phyloP scores from a whole-genome alignment of 495 filamentous ascomycete species.

The Daldinia vernicosa region DNA sequence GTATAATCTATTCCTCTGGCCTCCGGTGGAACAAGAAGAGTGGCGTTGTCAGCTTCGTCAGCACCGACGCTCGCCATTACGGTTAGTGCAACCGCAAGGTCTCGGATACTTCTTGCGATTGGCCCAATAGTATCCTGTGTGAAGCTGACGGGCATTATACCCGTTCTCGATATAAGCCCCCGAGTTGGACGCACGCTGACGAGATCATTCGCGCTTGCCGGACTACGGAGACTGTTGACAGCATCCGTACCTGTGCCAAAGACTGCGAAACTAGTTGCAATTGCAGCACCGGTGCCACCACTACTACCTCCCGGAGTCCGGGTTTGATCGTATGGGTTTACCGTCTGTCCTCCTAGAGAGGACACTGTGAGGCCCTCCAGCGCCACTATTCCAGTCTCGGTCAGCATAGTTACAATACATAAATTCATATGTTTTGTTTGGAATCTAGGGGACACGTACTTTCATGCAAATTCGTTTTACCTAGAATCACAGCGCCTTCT shows the following conservation, averaged over 20 bases:
- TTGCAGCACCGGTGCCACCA: constrained; percentile 67
- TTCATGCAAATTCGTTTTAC: constrained; percentile 72
- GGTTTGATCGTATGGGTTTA: constrained; percentile 69
- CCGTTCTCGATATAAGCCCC: constrained; percentile 61
- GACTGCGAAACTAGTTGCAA: constrained; percentile 66
- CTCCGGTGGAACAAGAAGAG: constrained; percentile 49
- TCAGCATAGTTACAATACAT: constrained; percentile 1
- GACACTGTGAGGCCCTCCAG: constrained; percentile 69
- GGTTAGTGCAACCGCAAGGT: constrained; percentile 63
- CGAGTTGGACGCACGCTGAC: constrained; percentile 68
- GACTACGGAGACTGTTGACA: constrained; percentile 68
- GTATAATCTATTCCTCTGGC: constrained; percentile 54
- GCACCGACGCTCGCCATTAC: constrained; percentile 64
- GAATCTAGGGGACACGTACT: constrained; percentile 9
- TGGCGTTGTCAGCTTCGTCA: constrained; percentile 57
- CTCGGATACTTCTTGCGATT: constrained; percentile 63
- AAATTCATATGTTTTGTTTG: no score
- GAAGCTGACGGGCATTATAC: constrained; percentile 67
- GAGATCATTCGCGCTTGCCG: constrained; percentile 68
- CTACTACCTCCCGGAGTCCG: constrained; percentile 72
- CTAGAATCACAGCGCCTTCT: constrained; percentile 71
- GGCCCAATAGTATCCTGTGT: constrained; percentile 71
- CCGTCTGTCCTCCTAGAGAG: constrained; percentile 67
- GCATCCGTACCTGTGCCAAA: constrained; percentile 71
- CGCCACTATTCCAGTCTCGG: constrained; percentile 52